Percentiles rank a stretch among this genome's conserved stretches.
These are phyloP conservation scores for Esteya vermicola DNA, from an alignment of 2,329 filamentous ascomycete genomes.

Conservation along the genomic window DNA sequence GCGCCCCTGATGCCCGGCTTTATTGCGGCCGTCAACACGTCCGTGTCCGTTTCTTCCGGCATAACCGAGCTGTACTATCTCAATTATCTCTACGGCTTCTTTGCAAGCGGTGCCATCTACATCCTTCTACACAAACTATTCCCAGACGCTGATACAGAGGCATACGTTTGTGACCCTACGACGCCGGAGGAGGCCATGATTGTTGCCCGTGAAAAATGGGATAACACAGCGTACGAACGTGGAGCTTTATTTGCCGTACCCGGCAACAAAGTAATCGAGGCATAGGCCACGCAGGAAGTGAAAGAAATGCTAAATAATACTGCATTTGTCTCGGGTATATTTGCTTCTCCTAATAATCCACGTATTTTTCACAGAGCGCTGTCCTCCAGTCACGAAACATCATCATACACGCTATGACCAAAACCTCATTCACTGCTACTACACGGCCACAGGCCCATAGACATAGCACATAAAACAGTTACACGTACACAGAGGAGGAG, in stretches of 20 bases:
- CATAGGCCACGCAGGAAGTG: too few relatives aligned
- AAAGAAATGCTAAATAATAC: too few relatives aligned
- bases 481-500: too few relatives aligned
- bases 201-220: constrained; percentile 18
- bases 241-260: background rate
- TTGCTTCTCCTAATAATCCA: too few relatives aligned
- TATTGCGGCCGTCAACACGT: constrained; percentile 21
- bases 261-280: too few relatives aligned
- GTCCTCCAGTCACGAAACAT: too few relatives aligned
- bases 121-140: constrained; percentile 17
- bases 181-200: constrained; percentile 15
- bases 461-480: too few relatives aligned
- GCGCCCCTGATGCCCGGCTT: constrained; percentile 28
- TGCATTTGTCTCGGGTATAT: too few relatives aligned
- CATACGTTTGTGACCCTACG: constrained; percentile 14
- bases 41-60: constrained; percentile 19
- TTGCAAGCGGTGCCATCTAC: constrained; percentile 19
- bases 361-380: too few relatives aligned
- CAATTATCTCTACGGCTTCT: constrained; percentile 24
- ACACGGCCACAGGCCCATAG: too few relatives aligned
- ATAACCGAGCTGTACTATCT: constrained; percentile 24
- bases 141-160: constrained; percentile 14
- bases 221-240: constrained; percentile 8
- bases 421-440: too few relatives aligned
- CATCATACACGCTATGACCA: too few relatives aligned